phyloP scores from a whole-genome alignment of 305 asterid genomes.

The Rubia tinctorum region DNA sequence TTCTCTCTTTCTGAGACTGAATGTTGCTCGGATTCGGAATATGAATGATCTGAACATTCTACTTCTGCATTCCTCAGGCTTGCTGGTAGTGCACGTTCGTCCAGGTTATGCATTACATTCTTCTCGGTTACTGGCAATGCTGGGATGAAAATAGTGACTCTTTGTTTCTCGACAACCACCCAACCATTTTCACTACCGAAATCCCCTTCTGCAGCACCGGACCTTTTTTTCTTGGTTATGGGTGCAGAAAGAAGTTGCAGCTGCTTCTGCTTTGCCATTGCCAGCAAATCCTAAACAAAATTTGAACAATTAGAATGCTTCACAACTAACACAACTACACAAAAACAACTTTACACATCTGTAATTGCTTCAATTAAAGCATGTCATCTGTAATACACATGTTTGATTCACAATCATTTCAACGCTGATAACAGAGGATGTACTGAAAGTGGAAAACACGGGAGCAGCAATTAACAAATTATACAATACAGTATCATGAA shows the following conservation, averaged over 20 bases:
- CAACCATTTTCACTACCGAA: conserved; percentile 49
- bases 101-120: conserved; percentile 26
- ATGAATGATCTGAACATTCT: conserved; percentile 24
- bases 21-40: conserved; percentile 29
- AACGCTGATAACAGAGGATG: background rate
- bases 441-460: background rate
- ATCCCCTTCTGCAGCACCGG: conserved; percentile 25
- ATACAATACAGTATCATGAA: background rate
- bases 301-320: background rate
- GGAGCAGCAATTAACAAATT: background rate
- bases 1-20: conserved; percentile 41
- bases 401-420: background rate
- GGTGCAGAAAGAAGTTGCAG: conserved; percentile 28
- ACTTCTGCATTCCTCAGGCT: conserved; percentile 23
- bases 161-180: conserved; percentile 80
- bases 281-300: conserved; percentile 8
- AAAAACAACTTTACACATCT: background rate
- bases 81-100: conserved; percentile 29
- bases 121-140: conserved; percentile 47
- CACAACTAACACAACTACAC: too few species aligned
- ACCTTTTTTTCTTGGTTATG: conserved; percentile 37
- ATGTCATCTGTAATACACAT: background rate
- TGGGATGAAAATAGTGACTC: conserved; percentile 73
- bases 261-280: conserved; percentile 64
- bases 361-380: background rate